Base-by-base conservation (phyloP, 345 rosid genomes). In the Eutrema yunnanense region DNA sequence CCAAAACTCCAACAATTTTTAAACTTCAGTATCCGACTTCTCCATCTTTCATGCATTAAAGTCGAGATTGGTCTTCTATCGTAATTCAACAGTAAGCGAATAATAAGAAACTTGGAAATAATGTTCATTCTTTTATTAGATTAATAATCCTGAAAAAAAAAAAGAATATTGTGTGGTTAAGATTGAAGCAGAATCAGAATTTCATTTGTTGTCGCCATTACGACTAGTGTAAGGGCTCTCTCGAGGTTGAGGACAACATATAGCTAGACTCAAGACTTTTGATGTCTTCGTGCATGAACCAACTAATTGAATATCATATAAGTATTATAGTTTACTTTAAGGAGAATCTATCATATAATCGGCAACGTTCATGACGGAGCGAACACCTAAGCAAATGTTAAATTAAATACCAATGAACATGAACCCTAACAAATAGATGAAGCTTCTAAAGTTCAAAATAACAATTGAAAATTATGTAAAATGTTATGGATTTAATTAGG, bases 251-350 rank as follows among this genome's bases (percentile, higher is more conserved):
- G 71, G 78, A 74, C 72, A 74, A 65, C 10, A 26, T 38, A 42
- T 46, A 55, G 49, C 65, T 73, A 47, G 72, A 72, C 48, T 40
- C 46, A 64, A 56, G 46, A 7, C 5, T 53, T 58, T 48, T 40
- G 57, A 12, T 13, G 72, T 74, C 72, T 74, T 66, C 30, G 53
- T 74, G 72, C 78, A 74, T 74, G 78, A 67, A 74, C 78, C 73
- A 33, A 51, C 56, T 51, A 32, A 57, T 42, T 67, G 7, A 50
- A 42, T 59, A 65, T 11, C 37, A 74, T 22, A 42, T 69, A 56
- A 13, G 48, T 12, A 56, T 19, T 57, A 19, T 64, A 32, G 6
- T 51, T 32, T 42, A 72, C 46, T 34, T 1, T 12, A 22, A 10
- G 26, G 48, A 65, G 72, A 66, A 66, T 74, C 56, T 61, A 61